Evolutionary conservation across 805 yeast species (phyloP).

Genomic region (Candida schatavii): DNA sequence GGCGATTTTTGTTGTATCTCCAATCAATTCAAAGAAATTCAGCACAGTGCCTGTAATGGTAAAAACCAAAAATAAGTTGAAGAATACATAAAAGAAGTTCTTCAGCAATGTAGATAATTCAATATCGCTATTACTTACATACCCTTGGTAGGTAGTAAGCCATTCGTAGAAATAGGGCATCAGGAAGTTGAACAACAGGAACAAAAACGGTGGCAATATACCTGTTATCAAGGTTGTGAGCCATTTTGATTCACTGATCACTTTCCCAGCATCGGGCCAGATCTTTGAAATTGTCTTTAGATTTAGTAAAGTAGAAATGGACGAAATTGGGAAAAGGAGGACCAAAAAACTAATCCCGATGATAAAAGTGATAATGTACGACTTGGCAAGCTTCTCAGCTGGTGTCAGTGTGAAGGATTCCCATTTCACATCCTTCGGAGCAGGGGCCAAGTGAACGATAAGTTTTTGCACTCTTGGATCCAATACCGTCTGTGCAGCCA

Average conservation of each 20-base stretch:
- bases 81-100: constrained; percentile 58
- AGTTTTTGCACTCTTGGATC: constrained; percentile 45
- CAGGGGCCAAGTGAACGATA: constrained; percentile 44
- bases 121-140: constrained; percentile 55
- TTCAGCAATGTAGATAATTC: constrained; percentile 56
- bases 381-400: constrained; percentile 32
- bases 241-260: constrained; percentile 49
- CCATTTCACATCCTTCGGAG: constrained; percentile 46
- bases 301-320: constrained; percentile 55
- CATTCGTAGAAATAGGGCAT: constrained; percentile 56
- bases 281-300: constrained; percentile 52
- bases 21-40: constrained; percentile 54
- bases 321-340: constrained; percentile 53
- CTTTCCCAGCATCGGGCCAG: constrained; percentile 59
- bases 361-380: constrained; percentile 39
- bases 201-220: constrained; percentile 58
- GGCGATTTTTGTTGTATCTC: constrained; percentile 60
- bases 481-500: constrained; percentile 46
- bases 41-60: constrained; percentile 61
- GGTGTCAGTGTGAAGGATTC: constrained; percentile 44
- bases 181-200: constrained; percentile 50
- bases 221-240: constrained; percentile 57
- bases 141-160: constrained; percentile 50
- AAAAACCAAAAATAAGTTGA: constrained; percentile 59
- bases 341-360: constrained; percentile 50